Evolutionary conservation across 2,329 filamentous ascomycete species (phyloP).

Genomic region (Cyanodermella asteris): DNA sequence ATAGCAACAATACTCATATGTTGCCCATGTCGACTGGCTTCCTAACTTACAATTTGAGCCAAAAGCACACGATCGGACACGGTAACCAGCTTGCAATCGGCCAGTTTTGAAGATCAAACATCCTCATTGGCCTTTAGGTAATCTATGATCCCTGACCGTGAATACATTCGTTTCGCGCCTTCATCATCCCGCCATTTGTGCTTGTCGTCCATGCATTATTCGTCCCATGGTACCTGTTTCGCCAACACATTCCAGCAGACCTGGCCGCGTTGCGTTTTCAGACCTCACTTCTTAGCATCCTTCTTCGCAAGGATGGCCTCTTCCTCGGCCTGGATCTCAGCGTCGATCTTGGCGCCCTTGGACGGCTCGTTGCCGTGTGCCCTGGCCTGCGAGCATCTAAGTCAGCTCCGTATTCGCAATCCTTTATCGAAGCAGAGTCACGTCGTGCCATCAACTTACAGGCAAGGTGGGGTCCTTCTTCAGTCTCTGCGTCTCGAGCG

Average conservation of each 20-base stretch:
- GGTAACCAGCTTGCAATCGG: too few relatives aligned
- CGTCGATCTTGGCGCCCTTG: constrained; percentile 25
- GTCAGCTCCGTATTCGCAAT: neutral
- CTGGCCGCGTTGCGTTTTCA: constrained; percentile 2
- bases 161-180: too few relatives aligned
- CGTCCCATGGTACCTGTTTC: too few relatives aligned
- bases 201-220: neutral
- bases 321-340: constrained; percentile 25
- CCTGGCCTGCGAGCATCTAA: constrained; percentile 20
- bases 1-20: too few relatives aligned
- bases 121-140: too few relatives aligned
- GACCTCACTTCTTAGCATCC: too few relatives aligned
- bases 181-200: neutral
- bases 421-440: neutral
- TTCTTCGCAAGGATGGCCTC: constrained; percentile 41
- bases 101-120: too few relatives aligned
- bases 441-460: constrained; percentile 11
- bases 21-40: too few relatives aligned
- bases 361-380: constrained; percentile 25
- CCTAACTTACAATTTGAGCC: too few relatives aligned
- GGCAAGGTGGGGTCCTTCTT: constrained; percentile 22
- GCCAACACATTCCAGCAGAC: neutral
- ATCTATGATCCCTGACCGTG: too few relatives aligned
- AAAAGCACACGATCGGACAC: too few relatives aligned
- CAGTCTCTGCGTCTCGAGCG: constrained; percentile 15